Base-by-base conservation (phyloP, 805 yeast species). In the Candida ulmi region DNA sequence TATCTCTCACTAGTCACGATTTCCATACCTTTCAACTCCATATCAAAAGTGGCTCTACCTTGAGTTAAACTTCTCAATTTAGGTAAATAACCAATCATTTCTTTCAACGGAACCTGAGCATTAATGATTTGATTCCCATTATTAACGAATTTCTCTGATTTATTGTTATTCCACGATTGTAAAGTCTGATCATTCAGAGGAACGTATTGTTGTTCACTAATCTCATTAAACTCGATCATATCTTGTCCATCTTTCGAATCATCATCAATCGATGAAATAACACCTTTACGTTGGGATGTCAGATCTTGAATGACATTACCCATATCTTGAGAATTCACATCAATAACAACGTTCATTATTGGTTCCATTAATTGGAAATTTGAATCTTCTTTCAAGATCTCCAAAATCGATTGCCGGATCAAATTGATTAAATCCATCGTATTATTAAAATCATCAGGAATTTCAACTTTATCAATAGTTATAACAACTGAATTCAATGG, bases 271-370 rank as follows among this genome's bases (percentile, higher is more conserved):
- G 85, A 75, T 4, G 69, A 55, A 32, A 93, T 86, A 2, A 66
- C 69, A 2, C 95, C 97, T 33, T 81, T 79, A 44, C 98, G 72
- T 12, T 81, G 72, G 24, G 86, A 78, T 32, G 87, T 80, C 38
- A 93, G 63, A 56, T 93, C 99, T 50, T 87, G 95, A 30, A 87
- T 73, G 1, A 93, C 93, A 27, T 70, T 71, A 17, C 98, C 98
- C 48, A 91, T 61, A 42, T 83, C 85, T 40, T 75, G 82, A 24
- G 88, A 83, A 39, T 72, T 71, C 2, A 81, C 82, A 37, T 70
- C 74, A 1, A 93, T 78, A 8, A 68, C 68, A 5, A 88, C 80
- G 27, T 73, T 69, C 97, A 93, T 91, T 23, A 84, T 69, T 0
- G 99, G 99, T 61, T 93, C 98, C 59, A 91, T 66, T 1, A 90